phyloP scores from a whole-genome alignment of 331 rosid species.

The Malus hybrid region DNA sequence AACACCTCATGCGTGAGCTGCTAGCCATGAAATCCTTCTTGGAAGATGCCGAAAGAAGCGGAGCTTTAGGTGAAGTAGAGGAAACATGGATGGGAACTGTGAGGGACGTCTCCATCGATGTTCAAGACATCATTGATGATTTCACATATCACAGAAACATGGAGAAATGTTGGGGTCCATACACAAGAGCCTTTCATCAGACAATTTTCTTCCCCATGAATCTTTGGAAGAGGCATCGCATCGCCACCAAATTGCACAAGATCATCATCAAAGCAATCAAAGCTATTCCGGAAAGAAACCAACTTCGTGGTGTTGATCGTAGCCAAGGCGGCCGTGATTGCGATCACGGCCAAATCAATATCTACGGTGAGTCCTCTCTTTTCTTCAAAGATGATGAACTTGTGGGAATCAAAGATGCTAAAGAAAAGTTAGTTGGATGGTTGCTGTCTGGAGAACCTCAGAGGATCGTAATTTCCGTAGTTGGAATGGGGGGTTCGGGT shows the following conservation, averaged over 20 bases:
- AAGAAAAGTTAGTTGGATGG: neutral
- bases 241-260: neutral
- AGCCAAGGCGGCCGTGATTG: neutral
- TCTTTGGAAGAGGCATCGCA: neutral
- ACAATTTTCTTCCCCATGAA: neutral
- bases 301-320: neutral
- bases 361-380: neutral
- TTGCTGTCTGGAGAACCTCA: neutral
- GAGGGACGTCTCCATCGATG: constrained; percentile 2
- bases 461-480: neutral
- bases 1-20: constrained; percentile 1
- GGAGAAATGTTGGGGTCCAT: neutral
- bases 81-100: constrained; percentile 4
- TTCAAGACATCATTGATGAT: constrained; percentile 6
- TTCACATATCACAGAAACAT: neutral
- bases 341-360: neutral
- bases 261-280: neutral
- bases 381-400: constrained; percentile 10
- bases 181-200: neutral
- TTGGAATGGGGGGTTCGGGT: constrained; percentile 11
- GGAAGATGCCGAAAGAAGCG: neutral
- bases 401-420: neutral
- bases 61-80: neutral
- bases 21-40: constrained; percentile 11
- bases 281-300: constrained; percentile 1